Percentiles rank a stretch among this genome's conserved stretches.
Conservation (phyloP, 2,329 filamentous ascomycete species). For the Trichoderma oligosporum region DNA sequence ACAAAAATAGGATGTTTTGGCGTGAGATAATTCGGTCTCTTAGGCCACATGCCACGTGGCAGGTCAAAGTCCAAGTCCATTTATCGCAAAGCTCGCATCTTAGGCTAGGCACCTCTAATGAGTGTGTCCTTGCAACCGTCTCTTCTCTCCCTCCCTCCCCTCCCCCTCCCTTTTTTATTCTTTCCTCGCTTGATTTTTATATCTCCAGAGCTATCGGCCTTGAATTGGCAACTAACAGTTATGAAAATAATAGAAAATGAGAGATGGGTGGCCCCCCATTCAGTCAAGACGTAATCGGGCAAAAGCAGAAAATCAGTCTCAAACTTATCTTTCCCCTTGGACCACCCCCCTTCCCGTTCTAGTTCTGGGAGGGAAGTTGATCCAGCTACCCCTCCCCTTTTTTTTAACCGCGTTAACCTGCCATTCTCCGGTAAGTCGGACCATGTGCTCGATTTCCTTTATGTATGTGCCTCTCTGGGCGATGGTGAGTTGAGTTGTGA, state of each 20-base stretch:
- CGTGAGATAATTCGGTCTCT: not conserved
- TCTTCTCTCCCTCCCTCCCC: no score
- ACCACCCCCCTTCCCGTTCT: not conserved
- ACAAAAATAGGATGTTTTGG: not conserved
- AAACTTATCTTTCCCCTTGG: not conserved
- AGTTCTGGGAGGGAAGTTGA: not conserved
- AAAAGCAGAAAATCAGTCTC: not conserved
- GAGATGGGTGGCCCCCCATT: not conserved
- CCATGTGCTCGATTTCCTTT: not conserved
- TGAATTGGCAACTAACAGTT: no score
- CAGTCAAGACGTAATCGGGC: no score
- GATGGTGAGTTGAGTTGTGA: constrained; percentile 1
- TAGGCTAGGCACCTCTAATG: no score
- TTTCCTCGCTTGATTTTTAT: no score
- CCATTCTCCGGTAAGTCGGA: not conserved
- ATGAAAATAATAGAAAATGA: not conserved
- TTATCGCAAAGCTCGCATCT: no score
- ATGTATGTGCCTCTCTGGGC: no score
- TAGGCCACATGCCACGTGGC: constrained; percentile 14
- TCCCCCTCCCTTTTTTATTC: no score
- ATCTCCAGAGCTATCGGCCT: not conserved
- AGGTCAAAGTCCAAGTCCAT: not conserved
- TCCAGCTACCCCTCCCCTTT: not conserved
- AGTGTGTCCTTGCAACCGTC: no score
- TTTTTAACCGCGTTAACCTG: not conserved